These are phyloP conservation scores for Chrysochromulina parva DNA, from an alignment of 78 protist species.

Conservation along the genomic window DNA sequence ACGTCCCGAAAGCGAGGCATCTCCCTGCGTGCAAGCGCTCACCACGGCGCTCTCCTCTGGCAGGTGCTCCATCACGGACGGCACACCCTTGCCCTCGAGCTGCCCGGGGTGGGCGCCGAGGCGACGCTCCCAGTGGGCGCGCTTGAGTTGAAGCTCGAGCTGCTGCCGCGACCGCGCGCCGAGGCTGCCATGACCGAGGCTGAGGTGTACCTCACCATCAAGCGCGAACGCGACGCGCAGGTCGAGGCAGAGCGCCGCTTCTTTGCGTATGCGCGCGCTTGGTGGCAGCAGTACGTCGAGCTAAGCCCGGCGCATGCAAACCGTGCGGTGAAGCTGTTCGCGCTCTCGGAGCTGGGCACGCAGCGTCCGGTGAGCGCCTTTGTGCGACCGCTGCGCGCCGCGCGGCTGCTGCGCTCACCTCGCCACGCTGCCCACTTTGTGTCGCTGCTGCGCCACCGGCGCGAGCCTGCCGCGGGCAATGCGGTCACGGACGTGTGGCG, in stretches of 20 bases:
- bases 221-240: constrained; percentile 20
- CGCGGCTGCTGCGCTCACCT: constrained; percentile 27
- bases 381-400: constrained; percentile 31
- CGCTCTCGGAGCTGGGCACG: neutral
- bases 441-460: constrained; percentile 26
- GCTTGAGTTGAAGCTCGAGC: neutral
- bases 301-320: neutral
- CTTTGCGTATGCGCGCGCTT: constrained; percentile 31
- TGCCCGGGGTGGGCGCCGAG: neutral
- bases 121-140: neutral
- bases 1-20: no score
- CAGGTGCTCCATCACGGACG: no score
- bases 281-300: constrained; percentile 52
- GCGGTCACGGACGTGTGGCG: constrained; percentile 38
- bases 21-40: no score
- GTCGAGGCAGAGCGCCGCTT: constrained; percentile 48
- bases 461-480: neutral
- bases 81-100: neutral
- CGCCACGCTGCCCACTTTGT: constrained; percentile 56
- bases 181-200: neutral
- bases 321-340: constrained; percentile 53
- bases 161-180: neutral
- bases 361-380: constrained; percentile 32
- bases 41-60: no score
- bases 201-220: neutral